Conservation (phyloP, 2,329 filamentous ascomycete species). For the Fusarium devonianum region DNA sequence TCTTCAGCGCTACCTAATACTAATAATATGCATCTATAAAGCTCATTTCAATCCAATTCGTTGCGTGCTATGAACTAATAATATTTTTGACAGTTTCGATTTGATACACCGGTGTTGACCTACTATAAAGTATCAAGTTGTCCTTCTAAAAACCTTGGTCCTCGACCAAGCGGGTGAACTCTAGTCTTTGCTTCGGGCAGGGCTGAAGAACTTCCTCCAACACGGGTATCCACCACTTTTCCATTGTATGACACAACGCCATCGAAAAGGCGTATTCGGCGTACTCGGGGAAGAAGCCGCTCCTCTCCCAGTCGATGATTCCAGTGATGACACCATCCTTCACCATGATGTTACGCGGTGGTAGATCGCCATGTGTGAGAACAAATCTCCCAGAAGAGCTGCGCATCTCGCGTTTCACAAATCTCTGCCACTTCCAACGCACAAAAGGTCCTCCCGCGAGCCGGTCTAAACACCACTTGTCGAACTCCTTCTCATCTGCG, state of each 20-base stretch:
- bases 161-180: neutral
- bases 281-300: constrained; percentile 9
- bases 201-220: neutral
- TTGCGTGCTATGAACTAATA: no score
- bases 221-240: neutral
- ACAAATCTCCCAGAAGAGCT: neutral
- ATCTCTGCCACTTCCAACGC: constrained; percentile 3
- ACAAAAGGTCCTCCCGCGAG: neutral
- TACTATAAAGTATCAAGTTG: no score
- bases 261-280: neutral
- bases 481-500: neutral
- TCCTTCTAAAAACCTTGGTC: constrained; percentile 1
- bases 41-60: no score
- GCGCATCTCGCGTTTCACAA: neutral
- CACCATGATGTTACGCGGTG: constrained; percentile 3
- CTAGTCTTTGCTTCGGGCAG: neutral
- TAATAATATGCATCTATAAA: no score
- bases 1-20: no score
- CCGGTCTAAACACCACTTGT: neutral
- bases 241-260: neutral
- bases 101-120: no score
- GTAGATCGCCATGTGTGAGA: constrained; percentile 1
- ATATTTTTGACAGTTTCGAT: no score
- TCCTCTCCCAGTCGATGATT: constrained; percentile 8
- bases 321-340: neutral